phyloP scores from a whole-genome alignment of 805 yeast species.

The Brettanomyces naardenensis region DNA sequence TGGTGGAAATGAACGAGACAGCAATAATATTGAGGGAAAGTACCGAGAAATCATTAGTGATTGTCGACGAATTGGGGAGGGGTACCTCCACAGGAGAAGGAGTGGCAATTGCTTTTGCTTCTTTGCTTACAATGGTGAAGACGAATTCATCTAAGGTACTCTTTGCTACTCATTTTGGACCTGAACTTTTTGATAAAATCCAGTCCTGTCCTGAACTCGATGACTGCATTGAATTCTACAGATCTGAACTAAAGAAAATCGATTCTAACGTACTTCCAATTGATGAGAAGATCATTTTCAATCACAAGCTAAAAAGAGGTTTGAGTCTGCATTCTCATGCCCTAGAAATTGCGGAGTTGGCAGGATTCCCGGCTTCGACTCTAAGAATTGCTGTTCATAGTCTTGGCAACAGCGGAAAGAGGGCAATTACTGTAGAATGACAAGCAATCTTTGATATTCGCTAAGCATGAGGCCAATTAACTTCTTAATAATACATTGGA shows the following conservation, averaged over 20 bases:
- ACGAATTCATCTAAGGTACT: slow-evolving; percentile 59
- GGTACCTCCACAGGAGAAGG: slow-evolving; percentile 88
- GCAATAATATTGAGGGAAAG: slow-evolving; percentile 60
- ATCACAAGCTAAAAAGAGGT: slow-evolving; percentile 58
- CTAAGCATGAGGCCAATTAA: too few species aligned
- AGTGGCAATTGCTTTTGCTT: slow-evolving; percentile 74
- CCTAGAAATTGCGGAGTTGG: slow-evolving; percentile 62
- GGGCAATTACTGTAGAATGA: slow-evolving; percentile 5
- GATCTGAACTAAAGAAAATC: slow-evolving; percentile 17
- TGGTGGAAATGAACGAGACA: slow-evolving; percentile 90
- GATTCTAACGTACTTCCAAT: slow-evolving; percentile 14
- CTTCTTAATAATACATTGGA: too few species aligned
- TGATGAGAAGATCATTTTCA: slow-evolving; percentile 30
- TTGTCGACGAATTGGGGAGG: slow-evolving; percentile 83
- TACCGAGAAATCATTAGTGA: slow-evolving; percentile 60
- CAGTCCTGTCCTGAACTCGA: slow-evolving; percentile 20
- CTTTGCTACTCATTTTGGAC: slow-evolving; percentile 87
- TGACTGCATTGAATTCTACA: slow-evolving; percentile 17
- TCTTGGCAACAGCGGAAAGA: too few species aligned
- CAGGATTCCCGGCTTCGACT: slow-evolving; percentile 67
- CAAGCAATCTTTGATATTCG: too few species aligned
- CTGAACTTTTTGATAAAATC: slow-evolving; percentile 39
- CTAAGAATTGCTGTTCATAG: slow-evolving; percentile 54
- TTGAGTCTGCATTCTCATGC: slow-evolving; percentile 74
- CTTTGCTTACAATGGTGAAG: slow-evolving; percentile 47